Base-by-base conservation (phyloP, 2,329 filamentous ascomycete species). In the Amylocarpus encephaloides region DNA sequence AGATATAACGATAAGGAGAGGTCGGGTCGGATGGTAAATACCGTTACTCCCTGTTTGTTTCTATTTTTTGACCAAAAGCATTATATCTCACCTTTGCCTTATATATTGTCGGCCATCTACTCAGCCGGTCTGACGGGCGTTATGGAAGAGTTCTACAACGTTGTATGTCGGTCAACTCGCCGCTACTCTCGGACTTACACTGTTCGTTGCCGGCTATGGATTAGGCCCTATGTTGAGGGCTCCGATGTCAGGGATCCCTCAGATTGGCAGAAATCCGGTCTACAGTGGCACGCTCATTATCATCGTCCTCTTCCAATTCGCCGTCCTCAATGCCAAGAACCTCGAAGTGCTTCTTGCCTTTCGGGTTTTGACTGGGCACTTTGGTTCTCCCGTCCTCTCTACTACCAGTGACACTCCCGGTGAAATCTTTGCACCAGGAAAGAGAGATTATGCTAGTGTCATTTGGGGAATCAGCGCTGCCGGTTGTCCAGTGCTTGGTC, bases 271-370 rank as follows among this genome's bases (percentile, higher is more conserved):
- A 6, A 88, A 83, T 60, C 77, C 78, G 0, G 75, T 83, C 2
- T 88, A 88, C 65, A 77, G 86, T 38, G 65, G 78, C 55, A 83
- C 83, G 4, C 82, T 87, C 65, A 75, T 78, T 46, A 70, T 86
- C 18, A 88, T 86, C 61, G 47, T 49, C 5, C 18, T 44, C 32
- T 41, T 49, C 10, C 35, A 40, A 83, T 5, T 75, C 75, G 1
- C 26, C 2, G 38, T 30, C 7, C 13, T 26, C 2, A 15, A 46
- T 19, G 36, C 77, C 13, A 61, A 64, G 2, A 77, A 74, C 0
- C 65, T 78, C 5, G 58, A 68, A 2, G 57, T 75, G 5, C 79
- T 78, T 59, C 69, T 75, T 33, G 36, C 47, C 40, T 32, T 49
- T 6, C 40, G 47, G n/a, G 38, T 44, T 22, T 30, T 49, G 15